phyloP scores from a whole-genome alignment of 2,329 filamentous ascomycete genomes.

The Colletotrichum chrysophilum region DNA sequence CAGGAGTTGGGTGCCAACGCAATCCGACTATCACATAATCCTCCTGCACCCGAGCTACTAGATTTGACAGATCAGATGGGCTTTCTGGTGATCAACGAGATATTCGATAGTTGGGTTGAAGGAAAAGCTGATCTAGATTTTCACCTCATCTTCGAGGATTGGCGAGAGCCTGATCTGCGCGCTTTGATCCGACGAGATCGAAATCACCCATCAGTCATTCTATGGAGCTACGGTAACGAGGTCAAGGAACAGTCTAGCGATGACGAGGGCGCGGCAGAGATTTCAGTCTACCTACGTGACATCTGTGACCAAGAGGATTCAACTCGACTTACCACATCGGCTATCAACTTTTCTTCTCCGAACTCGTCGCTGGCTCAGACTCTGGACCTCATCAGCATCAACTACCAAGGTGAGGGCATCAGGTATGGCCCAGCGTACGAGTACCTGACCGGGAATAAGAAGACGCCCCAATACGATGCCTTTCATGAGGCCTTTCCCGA shows the following conservation, averaged over 20 bases:
- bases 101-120: background rate
- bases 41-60: background rate
- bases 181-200: background rate
- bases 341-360: background rate
- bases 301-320: background rate
- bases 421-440: background rate
- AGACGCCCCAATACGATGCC: background rate
- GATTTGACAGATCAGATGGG: background rate
- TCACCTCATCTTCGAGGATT: background rate
- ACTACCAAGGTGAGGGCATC: background rate
- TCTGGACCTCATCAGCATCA: background rate
- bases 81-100: background rate
- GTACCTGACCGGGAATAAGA: background rate
- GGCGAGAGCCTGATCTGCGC: background rate
- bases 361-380: rapidly evolving
- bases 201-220: background rate
- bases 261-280: background rate
- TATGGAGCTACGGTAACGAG: background rate
- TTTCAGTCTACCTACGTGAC: background rate
- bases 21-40: background rate
- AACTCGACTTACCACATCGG: background rate
- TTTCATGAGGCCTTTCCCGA: background rate
- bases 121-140: background rate
- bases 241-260: background rate
- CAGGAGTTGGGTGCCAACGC: background rate